Evolutionary conservation across 2,329 filamentous ascomycete species (phyloP).

Genomic region (Westerdykella sp.): DNA sequence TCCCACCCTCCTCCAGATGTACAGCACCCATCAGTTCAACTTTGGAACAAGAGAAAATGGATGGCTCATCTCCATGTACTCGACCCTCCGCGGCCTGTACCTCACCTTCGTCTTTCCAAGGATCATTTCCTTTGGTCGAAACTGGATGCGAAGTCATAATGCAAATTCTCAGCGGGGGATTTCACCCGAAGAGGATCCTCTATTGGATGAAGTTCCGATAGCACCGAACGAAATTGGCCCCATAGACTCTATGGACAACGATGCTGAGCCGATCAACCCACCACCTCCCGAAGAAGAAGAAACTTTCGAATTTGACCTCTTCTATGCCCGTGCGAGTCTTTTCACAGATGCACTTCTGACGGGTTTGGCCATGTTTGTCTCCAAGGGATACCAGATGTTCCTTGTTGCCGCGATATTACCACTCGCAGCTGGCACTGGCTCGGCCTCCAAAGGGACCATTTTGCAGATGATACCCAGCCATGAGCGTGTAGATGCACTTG

Average conservation of each 20-base stretch:
- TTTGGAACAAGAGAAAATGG: constrained; percentile 44
- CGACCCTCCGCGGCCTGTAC: constrained; percentile 40
- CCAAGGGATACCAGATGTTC: constrained; percentile 62
- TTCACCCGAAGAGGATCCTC: constrained; percentile 9
- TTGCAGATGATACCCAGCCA: constrained; percentile 60
- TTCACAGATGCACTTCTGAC: constrained; percentile 61
- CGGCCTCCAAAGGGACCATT: constrained; percentile 67
- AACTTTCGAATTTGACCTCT: constrained; percentile 57
- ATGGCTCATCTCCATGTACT: constrained; percentile 42
- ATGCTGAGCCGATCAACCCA: constrained; percentile 43
- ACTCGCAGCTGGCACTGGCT: constrained; percentile 62
- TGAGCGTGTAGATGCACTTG: constrained; percentile 60
- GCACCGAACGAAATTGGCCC: constrained; percentile 28
- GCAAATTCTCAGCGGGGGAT: constrained; percentile 31
- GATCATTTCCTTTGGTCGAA: constrained; percentile 40
- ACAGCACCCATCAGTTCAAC: constrained; percentile 41
- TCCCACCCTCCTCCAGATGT: constrained; percentile 51
- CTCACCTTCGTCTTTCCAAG: constrained; percentile 41
- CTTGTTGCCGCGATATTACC: constrained; percentile 59
- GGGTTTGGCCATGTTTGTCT: constrained; percentile 56
- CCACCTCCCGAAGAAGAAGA: constrained; percentile 38
- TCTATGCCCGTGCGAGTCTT: constrained; percentile 61
- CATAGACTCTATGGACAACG: constrained; percentile 47
- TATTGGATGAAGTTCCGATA: constrained; percentile 18
- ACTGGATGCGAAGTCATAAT: constrained; percentile 42